Conservation (phyloP, 768 basidiomycete species). For the Sporobolomyces phaffii region DNA sequence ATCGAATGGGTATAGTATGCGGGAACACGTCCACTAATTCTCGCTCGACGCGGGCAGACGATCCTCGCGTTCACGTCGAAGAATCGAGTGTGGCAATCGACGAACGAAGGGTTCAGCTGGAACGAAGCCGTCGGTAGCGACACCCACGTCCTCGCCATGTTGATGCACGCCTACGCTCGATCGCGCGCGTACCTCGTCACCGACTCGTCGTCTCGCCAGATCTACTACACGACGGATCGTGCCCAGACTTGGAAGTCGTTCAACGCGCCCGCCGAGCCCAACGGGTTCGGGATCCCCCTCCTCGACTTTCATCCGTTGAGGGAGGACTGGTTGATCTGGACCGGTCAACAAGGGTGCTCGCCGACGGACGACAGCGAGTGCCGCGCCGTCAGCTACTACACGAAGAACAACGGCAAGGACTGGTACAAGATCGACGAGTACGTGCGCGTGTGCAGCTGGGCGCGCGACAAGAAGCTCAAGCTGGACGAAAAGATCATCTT, state of each 20-base stretch:
- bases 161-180: slow-evolving; percentile 69
- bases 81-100: slow-evolving; percentile 80
- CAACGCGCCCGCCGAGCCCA: slow-evolving; percentile 64
- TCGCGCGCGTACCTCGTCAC: slow-evolving; percentile 92
- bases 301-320: slow-evolving; percentile 76
- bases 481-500: slow-evolving; percentile 82
- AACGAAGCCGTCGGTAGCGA: slow-evolving; percentile 55
- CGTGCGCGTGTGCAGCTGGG: slow-evolving; percentile 87
- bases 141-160: slow-evolving; percentile 70
- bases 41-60: slow-evolving; percentile 51
- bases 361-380: slow-evolving; percentile 54
- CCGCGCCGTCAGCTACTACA: slow-evolving; percentile 67
- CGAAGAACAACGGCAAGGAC: slow-evolving; percentile 65
- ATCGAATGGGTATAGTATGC: background rate
- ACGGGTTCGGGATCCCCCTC: slow-evolving; percentile 66
- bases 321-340: slow-evolving; percentile 83
- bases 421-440: slow-evolving; percentile 79
- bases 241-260: slow-evolving; percentile 64
- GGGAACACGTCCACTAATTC: background rate
- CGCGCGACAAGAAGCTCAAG: slow-evolving; percentile 66
- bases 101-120: slow-evolving; percentile 93
- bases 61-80: slow-evolving; percentile 75
- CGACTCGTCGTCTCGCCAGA: slow-evolving; percentile 52
- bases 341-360: slow-evolving; percentile 65
- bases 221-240: slow-evolving; percentile 75